These are phyloP conservation scores for Solanum peruvianum DNA, from an alignment of 257 asterid species.

Conservation along the genomic window DNA sequence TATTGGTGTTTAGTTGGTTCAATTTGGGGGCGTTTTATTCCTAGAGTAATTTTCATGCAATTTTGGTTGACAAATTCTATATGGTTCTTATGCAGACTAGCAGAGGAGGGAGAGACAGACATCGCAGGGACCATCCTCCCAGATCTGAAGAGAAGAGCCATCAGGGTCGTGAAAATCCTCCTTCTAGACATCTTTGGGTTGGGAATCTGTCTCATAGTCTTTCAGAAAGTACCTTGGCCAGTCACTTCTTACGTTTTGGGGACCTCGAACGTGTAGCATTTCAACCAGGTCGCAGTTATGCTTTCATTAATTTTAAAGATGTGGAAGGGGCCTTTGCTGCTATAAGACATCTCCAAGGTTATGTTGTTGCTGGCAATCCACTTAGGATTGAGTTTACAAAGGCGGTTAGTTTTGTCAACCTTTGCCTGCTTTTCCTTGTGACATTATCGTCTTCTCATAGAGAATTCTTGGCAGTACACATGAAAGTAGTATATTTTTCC, in stretches of 20 bases:
- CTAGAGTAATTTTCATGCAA: not conserved
- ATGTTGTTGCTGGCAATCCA: conserved; percentile 66
- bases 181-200: conserved; percentile 93
- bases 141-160: conserved; percentile 56
- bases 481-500: not conserved
- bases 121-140: conserved; percentile 53
- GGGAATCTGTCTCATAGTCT: conserved; percentile 64
- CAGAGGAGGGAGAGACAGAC: conserved; percentile 68
- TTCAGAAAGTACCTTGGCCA: conserved; percentile 53
- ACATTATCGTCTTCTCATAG: conserved; percentile 17
- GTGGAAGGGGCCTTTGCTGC: conserved; percentile 84
- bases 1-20: not conserved
- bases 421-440: conserved; percentile 40
- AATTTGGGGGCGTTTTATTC: not conserved
- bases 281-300: conserved; percentile 93
- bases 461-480: not conserved
- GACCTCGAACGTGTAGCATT: conserved; percentile 76
- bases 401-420: conserved; percentile 93
- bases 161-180: conserved; percentile 53
- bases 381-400: conserved; percentile 89
- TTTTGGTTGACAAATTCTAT: not conserved
- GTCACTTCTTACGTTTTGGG: conserved; percentile 55
- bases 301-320: conserved; percentile 56
- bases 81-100: conserved; percentile 33
- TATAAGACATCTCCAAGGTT: conserved; percentile 81